Conservation (phyloP, 306 rosid species). For the Prunus persica region Prunus_persica_NCBIv2 NC_034011.1:7367501-7368000, state of each 20-base stretch:
- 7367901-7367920: background rate
- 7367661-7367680: conserved; percentile 12
- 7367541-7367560: conserved; percentile 44
- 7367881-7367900: background rate
- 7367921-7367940: background rate
- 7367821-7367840: background rate
- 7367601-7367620: conserved; percentile 7
- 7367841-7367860: background rate
- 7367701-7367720: background rate
- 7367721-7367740: background rate
- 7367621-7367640: background rate
- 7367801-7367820: background rate
- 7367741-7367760: background rate
- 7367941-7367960: background rate
- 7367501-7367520: conserved; percentile 51
- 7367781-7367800: background rate
- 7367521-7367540: conserved; percentile 48
- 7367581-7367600: conserved; percentile 35
- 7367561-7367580: conserved; percentile 43
- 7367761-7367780: background rate
- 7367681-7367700: background rate
- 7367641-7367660: conserved; percentile 34
- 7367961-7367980: background rate
- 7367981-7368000: background rate
- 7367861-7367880: background rate